These are phyloP conservation scores for Citrus inodora DNA, from an alignment of 345 rosid genomes.

Conservation along the genomic window DNA sequence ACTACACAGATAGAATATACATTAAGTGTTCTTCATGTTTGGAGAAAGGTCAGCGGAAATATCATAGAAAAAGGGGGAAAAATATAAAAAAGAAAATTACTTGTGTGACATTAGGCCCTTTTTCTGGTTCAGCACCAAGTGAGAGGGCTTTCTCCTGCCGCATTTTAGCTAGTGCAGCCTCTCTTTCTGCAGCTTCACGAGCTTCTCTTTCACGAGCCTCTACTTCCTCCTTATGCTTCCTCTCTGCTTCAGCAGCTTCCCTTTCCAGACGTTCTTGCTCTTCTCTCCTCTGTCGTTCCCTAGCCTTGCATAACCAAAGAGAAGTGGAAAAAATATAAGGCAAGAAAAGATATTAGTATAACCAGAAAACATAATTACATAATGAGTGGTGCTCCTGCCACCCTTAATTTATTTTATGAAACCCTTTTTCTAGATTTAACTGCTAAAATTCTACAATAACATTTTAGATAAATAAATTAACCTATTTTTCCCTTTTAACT, in stretches of 20 bases:
- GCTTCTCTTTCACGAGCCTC: conserved; percentile 83
- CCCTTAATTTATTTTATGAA: too few species aligned
- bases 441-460: too few species aligned
- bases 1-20: neutral
- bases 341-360: neutral
- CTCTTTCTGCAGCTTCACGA: conserved; percentile 85
- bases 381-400: too few species aligned
- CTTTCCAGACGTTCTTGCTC: conserved; percentile 80
- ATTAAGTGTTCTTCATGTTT: neutral
- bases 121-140: conserved; percentile 87
- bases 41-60: neutral
- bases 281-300: conserved; percentile 82
- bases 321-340: neutral
- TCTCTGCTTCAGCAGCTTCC: conserved; percentile 95
- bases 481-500: too few species aligned
- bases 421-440: too few species aligned
- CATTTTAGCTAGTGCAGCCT: conserved; percentile 69
- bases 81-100: conserved; percentile 36
- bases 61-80: neutral
- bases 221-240: conserved; percentile 82
- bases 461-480: too few species aligned
- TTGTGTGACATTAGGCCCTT: conserved; percentile 83
- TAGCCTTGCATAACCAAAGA: conserved; percentile 43
- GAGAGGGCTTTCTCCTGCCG: conserved; percentile 83
- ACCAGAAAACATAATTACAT: neutral